Percentiles rank a stretch among this genome's conserved stretches.
Evolutionary conservation across 768 basidiomycete species (phyloP).

Genomic region (Naganishia antarctica): DNA sequence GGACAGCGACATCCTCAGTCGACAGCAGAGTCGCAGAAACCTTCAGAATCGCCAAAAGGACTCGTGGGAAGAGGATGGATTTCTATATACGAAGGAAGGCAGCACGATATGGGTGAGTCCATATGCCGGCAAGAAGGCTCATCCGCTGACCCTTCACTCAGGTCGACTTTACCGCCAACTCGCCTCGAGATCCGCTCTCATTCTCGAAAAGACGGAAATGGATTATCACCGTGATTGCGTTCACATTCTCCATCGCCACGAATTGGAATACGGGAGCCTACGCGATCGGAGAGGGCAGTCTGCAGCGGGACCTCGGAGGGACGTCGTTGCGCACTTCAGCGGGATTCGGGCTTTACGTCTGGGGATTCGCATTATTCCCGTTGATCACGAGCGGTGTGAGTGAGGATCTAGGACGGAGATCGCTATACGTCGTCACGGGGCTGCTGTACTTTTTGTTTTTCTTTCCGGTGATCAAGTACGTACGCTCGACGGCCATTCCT

Average conservation of each 20-base stretch:
- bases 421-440: constrained; percentile 42
- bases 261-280: constrained; percentile 31
- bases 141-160: not conserved
- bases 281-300: constrained; percentile 29
- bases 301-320: constrained; percentile 38
- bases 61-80: constrained; percentile 18
- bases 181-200: constrained; percentile 39
- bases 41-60: not conserved
- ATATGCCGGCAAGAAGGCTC: not conserved
- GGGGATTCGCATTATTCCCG: constrained; percentile 46
- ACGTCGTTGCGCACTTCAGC: constrained; percentile 32
- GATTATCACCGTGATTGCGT: constrained; percentile 36
- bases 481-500: not conserved
- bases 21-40: constrained; percentile 2
- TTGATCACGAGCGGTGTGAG: constrained; percentile 39
- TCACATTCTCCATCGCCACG: constrained; percentile 35
- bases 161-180: constrained; percentile 43
- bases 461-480: constrained; percentile 26
- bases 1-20: constrained; percentile 2
- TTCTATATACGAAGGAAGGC: constrained; percentile 7
- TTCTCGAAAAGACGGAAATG: constrained; percentile 35
- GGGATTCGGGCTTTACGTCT: constrained; percentile 40
- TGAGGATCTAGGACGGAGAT: constrained; percentile 35
- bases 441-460: constrained; percentile 35
- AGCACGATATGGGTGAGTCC: constrained; percentile 14